These are phyloP conservation scores for Knoxia roxburghii DNA, from an alignment of 257 asterid genomes.

Conservation along the genomic window DNA sequence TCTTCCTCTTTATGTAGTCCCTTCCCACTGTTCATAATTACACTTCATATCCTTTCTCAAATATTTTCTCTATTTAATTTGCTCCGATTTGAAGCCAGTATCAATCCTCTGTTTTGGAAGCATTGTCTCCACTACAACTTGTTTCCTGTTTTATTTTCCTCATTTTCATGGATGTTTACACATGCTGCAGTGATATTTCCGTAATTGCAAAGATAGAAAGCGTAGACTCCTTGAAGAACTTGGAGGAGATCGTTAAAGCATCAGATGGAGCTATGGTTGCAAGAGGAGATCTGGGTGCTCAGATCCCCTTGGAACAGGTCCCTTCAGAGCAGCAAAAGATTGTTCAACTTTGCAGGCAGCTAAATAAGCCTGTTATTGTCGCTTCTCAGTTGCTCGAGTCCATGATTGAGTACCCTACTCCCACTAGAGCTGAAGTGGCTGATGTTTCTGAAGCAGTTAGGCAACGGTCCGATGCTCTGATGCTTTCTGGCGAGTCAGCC, in stretches of 20 bases:
- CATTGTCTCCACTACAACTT: not conserved
- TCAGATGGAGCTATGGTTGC: conserved; percentile 99
- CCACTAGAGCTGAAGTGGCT: conserved; percentile 99
- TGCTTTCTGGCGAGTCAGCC: conserved; percentile 99
- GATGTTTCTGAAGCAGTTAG: conserved; percentile 98
- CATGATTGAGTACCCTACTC: conserved; percentile 98
- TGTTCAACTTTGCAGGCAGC: conserved; percentile 81
- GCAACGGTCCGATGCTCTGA: conserved; percentile 86
- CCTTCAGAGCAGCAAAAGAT: conserved; percentile 92
- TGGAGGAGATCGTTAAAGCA: conserved; percentile 84
- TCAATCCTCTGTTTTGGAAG: not conserved
- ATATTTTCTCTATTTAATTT: not conserved
- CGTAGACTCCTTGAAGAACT: conserved; percentile 83
- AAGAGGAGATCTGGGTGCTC: conserved; percentile 98
- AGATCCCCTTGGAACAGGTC: conserved; percentile 95
- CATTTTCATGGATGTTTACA: conserved; percentile 3
- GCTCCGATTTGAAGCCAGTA: not conserved
- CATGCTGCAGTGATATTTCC: conserved; percentile 71
- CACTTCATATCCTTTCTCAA: not conserved
- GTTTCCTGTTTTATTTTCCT: not conserved
- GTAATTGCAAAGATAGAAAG: conserved; percentile 93
- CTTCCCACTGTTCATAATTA: not conserved
- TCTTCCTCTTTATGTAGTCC: not conserved
- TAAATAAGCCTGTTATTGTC: conserved; percentile 87
- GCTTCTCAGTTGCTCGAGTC: conserved; percentile 98